A percentile compares a stretch with the other conserved stretches of the same genome.
Evolutionary conservation across 2,329 filamentous ascomycete genomes (phyloP).

Genomic region (Ophiocordyceps polyrhachis-furcata): DNA sequence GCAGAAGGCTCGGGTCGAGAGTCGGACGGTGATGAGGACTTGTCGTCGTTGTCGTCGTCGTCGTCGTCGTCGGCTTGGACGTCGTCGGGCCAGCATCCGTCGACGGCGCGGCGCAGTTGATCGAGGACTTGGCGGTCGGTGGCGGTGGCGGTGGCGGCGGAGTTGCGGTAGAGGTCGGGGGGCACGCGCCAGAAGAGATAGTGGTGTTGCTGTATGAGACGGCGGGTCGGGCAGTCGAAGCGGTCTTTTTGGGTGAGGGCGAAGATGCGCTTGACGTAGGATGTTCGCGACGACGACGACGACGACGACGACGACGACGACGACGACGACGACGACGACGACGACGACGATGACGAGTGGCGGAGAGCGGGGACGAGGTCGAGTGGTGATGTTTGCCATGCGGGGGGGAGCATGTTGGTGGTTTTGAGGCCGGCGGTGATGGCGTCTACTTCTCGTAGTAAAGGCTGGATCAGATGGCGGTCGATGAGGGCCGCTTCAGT

Average conservation of each 20-base stretch:
- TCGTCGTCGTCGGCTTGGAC: constrained; percentile 2
- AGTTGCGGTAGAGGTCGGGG: constrained; percentile 8
- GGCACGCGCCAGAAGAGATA: constrained; percentile 21
- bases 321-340: background rate
- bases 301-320: constrained; percentile 1
- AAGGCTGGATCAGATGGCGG: constrained; percentile 6
- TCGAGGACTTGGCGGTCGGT: constrained; percentile 6
- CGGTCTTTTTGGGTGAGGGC: constrained; percentile 8
- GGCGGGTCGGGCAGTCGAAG: constrained; percentile 5
- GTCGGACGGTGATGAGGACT: too few species aligned
- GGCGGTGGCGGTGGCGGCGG: constrained; percentile 7
- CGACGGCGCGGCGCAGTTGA: constrained; percentile 9
- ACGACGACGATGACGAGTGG: too few species aligned
- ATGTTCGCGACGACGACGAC: background rate
- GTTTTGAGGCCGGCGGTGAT: constrained; percentile 4
- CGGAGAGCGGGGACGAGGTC: constrained; percentile 10
- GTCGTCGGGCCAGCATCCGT: constrained; percentile 5
- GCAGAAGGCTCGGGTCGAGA: background rate
- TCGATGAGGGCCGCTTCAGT: constrained; percentile 9
- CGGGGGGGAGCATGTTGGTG: constrained; percentile 1
- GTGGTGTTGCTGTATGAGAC: constrained; percentile 12
- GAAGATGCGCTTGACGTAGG: constrained; percentile 2
- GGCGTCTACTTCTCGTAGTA: constrained; percentile 8
- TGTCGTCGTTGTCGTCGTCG: constrained; percentile 4
- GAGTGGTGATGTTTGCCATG: constrained; percentile 9